Percentiles rank a stretch among this genome's conserved stretches.
These are phyloP conservation scores for Monosporascus ibericus DNA, from an alignment of 2,329 filamentous ascomycete genomes.

Conservation along the genomic window DNA sequence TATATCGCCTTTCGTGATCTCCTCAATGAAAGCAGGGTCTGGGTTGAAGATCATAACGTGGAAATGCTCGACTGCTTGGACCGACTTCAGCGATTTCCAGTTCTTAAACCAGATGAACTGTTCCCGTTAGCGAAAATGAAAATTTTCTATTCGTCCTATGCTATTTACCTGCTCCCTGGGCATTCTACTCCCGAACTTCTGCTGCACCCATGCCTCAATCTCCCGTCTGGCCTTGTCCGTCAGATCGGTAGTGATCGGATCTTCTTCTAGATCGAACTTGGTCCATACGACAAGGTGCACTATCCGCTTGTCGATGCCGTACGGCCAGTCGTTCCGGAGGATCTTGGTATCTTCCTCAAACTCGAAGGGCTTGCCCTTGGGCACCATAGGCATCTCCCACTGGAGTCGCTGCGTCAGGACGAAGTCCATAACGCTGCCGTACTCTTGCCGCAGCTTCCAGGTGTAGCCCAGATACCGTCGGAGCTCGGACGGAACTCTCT, in stretches of 20 bases:
- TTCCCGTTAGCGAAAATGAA: not conserved
- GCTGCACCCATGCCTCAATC: slow-evolving; percentile 66
- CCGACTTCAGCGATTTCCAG: slow-evolving; percentile 77
- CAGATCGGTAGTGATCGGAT: slow-evolving; percentile 58
- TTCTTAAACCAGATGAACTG: slow-evolving; percentile 77
- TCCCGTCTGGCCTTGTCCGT: slow-evolving; percentile 54
- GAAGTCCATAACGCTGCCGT: slow-evolving; percentile 76
- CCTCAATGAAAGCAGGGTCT: slow-evolving; percentile 59
- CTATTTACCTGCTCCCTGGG: slow-evolving; percentile 44
- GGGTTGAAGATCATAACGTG: slow-evolving; percentile 86
- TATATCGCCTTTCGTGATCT: slow-evolving; percentile 69
- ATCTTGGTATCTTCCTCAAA: slow-evolving; percentile 59
- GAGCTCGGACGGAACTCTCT: slow-evolving; percentile 69
- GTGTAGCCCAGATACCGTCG: slow-evolving; percentile 71
- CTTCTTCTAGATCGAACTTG: slow-evolving; percentile 74
- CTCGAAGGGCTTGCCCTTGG: slow-evolving; percentile 35
- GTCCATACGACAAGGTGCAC: slow-evolving; percentile 90
- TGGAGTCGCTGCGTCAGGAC: slow-evolving; percentile 62
- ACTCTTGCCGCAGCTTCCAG: slow-evolving; percentile 53
- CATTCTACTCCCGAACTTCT: slow-evolving; percentile 54
- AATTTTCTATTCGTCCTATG: slow-evolving; percentile 17
- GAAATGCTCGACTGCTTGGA: slow-evolving; percentile 86
- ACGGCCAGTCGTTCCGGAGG: slow-evolving; percentile 90
- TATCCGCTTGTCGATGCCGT: slow-evolving; percentile 72
- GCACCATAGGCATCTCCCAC: slow-evolving; percentile 51